Conservation (phyloP, 176 grass and related monocot genomes). For the Phyllostachys edulis region DNA sequence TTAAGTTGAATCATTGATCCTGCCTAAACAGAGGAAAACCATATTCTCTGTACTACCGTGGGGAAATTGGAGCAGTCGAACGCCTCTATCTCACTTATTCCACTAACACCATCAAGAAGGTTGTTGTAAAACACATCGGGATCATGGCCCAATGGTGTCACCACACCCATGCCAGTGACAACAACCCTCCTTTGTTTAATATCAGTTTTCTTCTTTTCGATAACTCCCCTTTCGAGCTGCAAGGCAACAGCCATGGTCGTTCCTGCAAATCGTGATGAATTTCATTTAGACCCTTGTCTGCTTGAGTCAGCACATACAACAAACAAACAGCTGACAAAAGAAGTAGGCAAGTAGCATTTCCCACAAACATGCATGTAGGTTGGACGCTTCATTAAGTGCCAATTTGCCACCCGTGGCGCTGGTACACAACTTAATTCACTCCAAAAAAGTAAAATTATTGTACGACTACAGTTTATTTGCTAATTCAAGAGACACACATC, state of each 20-base stretch:
- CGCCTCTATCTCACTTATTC: constrained; percentile 87
- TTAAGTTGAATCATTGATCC: constrained; percentile 16
- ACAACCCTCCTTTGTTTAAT: constrained; percentile 87
- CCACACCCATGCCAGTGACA: constrained; percentile 94
- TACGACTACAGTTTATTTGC: neutral
- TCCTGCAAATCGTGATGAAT: constrained; percentile 50
- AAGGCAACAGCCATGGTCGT: constrained; percentile 77
- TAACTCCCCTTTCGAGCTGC: constrained; percentile 64
- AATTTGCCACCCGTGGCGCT: neutral
- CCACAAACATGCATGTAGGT: neutral
- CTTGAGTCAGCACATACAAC: constrained; percentile 10
- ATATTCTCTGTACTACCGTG: constrained; percentile 54
- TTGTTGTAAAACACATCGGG: constrained; percentile 92
- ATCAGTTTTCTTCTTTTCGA: constrained; percentile 63
- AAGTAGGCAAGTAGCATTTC: neutral
- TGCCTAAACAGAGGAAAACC: constrained; percentile 9
- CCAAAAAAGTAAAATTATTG: constrained; percentile 2
- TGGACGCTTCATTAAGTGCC: neutral
- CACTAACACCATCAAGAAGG: constrained; percentile 82
- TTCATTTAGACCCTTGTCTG: constrained; percentile 21
- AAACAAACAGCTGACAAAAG: constrained; percentile 10
- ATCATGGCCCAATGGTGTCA: constrained; percentile 96
- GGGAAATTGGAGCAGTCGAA: constrained; percentile 94
- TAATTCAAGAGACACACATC: neutral
- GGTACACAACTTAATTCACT: neutral